Evolutionary conservation across 192 early-diverging fungal genomes (phyloP), one percentile per base, ranked within the genome.

Genomic region (Geosiphon pyriformis): DNA sequence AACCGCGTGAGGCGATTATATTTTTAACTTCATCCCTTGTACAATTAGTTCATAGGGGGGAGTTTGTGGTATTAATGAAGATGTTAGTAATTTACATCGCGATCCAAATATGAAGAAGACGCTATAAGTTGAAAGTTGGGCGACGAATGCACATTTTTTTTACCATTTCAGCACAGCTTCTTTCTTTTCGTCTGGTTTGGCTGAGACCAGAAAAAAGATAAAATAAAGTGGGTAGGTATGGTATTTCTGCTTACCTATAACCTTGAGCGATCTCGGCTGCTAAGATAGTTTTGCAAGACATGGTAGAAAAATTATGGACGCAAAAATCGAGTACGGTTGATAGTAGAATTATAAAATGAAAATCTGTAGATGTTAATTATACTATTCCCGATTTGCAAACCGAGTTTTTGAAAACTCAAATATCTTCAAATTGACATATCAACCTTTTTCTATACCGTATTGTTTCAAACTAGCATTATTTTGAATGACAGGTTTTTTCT

Each of bases 1-100:
- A 77, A 31, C 66, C 72, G 52, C 84, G 82, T 60, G 78, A 72
- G 72, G 84, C 83, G 53, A 92, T 87, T 65, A 84, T 83, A 22
- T 73, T 68, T 69, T 83, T 84, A 32, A 87, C 72, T 65, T 84
- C 75, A 26, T 81, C 75, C 76, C 83, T 85, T 54, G 20, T 4
- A 26, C 6, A 54, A 20, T 12, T 4, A 54, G 20, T 54, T 4
- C 52, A 42, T 10, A 6, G 15, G 15, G 15, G 15, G 6, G 37
- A 10, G 15, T 6, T 42, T 42, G 37, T 15, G 37, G 37, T 10
- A 15, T 6, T 42, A 42, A 42, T 15, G 37, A 15, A 6, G 37
- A 15, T 6, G 15, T 10, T 42, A 42, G 37, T 6, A 10, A 15
- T 42, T 42, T 42, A 42, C 15, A n/a, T n/a, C n/a, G n/a, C n/a